A percentile compares a stretch with the other conserved stretches of the same genome.
Evolutionary conservation across 1,139 yeast genomes (phyloP).

Genomic region (Saccharomycopsis phalli): DNA sequence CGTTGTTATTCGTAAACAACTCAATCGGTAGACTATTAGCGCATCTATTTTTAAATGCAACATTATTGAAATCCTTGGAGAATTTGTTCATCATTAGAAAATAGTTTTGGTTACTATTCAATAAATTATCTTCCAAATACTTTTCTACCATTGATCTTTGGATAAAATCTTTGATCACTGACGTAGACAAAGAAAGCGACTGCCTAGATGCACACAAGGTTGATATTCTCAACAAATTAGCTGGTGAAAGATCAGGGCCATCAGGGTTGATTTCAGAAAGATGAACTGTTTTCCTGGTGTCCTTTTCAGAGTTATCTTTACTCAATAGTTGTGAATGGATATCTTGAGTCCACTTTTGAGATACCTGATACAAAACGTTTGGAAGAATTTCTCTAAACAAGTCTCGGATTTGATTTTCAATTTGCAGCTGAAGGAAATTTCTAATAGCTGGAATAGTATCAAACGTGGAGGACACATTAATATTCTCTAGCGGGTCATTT

Average conservation of each 20-base stretch:
- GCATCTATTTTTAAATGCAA: constrained; percentile 8
- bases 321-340: constrained; percentile 29
- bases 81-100: constrained; percentile 14
- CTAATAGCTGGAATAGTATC: constrained; percentile 82
- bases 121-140: constrained; percentile 11
- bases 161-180: constrained; percentile 47
- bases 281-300: constrained; percentile 26
- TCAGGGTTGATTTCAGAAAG: constrained; percentile 48
- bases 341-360: constrained; percentile 57
- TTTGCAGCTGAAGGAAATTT: constrained; percentile 68
- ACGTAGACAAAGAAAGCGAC: constrained; percentile 61
- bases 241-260: constrained; percentile 51
- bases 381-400: constrained; percentile 81
- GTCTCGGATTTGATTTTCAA: constrained; percentile 72
- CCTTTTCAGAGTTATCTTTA: constrained; percentile 21
- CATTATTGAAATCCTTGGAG: constrained; percentile 14
- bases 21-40: constrained; percentile 18
- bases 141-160: constrained; percentile 42
- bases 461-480: constrained; percentile 75
- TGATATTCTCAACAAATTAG: constrained; percentile 61
- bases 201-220: constrained; percentile 72
- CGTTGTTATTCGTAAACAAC: constrained; percentile 6
- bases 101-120: constrained; percentile 10
- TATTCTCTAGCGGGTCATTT: constrained; percentile 79
- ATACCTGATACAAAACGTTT: constrained; percentile 65